These are phyloP conservation scores for Globisporangium cederbergense DNA, from an alignment of 352 stramenopile genomes.

Conservation along the genomic window DNA sequence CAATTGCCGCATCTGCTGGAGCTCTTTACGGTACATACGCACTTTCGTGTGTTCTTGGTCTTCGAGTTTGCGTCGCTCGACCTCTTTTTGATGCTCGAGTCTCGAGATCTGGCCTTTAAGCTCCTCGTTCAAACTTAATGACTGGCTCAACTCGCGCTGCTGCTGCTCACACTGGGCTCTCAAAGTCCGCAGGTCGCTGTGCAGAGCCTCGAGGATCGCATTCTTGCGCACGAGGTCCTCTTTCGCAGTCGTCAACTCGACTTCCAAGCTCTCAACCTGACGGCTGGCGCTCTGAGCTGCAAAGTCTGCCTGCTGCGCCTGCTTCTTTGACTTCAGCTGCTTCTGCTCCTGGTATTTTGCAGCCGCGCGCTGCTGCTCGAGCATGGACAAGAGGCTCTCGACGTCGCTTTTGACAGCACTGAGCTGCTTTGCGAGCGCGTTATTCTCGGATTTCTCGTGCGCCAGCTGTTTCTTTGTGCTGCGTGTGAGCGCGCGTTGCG, in stretches of 20 bases:
- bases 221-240: conserved; percentile 43
- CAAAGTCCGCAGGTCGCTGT: conserved; percentile 21
- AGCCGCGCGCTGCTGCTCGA: conserved; percentile 35
- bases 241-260: conserved; percentile 23
- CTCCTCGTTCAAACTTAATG: conserved; percentile 14
- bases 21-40: conserved; percentile 30
- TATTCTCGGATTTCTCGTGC: conserved; percentile 28
- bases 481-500: conserved; percentile 28
- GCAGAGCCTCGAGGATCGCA: conserved; percentile 21
- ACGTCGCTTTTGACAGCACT: conserved; percentile 31
- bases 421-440: conserved; percentile 39
- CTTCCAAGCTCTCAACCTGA: conserved; percentile 24
- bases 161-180: conserved; percentile 22
- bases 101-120: conserved; percentile 7
- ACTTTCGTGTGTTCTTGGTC: conserved; percentile 18
- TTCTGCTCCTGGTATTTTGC: conserved; percentile 27
- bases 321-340: conserved; percentile 20
- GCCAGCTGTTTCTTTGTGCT: conserved; percentile 37
- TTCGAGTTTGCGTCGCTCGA: conserved; percentile 1
- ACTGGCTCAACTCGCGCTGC: conserved; percentile 11
- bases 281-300: conserved; percentile 11
- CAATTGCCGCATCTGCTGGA: conserved; percentile 42
- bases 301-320: conserved; percentile 21
- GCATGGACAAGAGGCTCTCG: conserved; percentile 34
- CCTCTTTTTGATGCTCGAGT: not conserved